These are phyloP conservation scores for Prunella vulgaris DNA, from an alignment of 257 asterid genomes.

Conservation along the genomic window DNA sequence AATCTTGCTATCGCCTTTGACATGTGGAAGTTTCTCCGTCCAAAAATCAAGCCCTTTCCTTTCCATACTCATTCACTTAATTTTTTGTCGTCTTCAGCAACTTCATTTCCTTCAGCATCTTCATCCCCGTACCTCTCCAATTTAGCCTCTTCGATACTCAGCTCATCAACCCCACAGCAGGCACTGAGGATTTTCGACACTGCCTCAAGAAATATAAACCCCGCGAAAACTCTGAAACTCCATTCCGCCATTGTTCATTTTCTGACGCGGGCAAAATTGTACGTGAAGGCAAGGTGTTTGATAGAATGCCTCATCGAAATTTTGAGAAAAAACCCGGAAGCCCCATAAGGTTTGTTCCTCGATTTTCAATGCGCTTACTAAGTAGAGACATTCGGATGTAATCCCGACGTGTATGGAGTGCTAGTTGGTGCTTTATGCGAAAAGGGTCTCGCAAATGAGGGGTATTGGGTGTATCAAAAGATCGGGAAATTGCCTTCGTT, in stretches of 20 bases:
- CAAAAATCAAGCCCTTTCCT: slow-evolving; percentile 26
- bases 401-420: slow-evolving; percentile 46
- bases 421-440: slow-evolving; percentile 58
- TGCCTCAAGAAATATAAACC: slow-evolving; percentile 34
- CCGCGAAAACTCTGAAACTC: slow-evolving; percentile 40
- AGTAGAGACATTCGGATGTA: slow-evolving; percentile 16
- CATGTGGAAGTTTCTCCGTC: slow-evolving; percentile 36
- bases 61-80: slow-evolving; percentile 9
- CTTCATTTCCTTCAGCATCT: slow-evolving; percentile 14
- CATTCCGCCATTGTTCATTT: slow-evolving; percentile 45
- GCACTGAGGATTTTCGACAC: slow-evolving; percentile 56
- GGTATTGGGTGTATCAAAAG: slow-evolving; percentile 59
- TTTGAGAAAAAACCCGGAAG: slow-evolving; percentile 36
- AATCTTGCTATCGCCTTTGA: slow-evolving; percentile 9
- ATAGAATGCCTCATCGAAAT: slow-evolving; percentile 56
- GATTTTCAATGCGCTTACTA: slow-evolving; percentile 45
- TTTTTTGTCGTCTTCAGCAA: slow-evolving; percentile 24
- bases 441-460: slow-evolving; percentile 63
- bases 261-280: slow-evolving; percentile 34
- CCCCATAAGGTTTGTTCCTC: slow-evolving; percentile 49
- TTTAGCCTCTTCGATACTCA: slow-evolving; percentile 43
- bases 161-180: slow-evolving; percentile 42
- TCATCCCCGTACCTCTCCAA: slow-evolving; percentile 38
- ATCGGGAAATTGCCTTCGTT: slow-evolving; percentile 43
- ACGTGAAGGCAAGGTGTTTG: slow-evolving; percentile 72